Conservation (phyloP, 1,139 yeast genomes). For the Candida tunisiensis region DNA sequence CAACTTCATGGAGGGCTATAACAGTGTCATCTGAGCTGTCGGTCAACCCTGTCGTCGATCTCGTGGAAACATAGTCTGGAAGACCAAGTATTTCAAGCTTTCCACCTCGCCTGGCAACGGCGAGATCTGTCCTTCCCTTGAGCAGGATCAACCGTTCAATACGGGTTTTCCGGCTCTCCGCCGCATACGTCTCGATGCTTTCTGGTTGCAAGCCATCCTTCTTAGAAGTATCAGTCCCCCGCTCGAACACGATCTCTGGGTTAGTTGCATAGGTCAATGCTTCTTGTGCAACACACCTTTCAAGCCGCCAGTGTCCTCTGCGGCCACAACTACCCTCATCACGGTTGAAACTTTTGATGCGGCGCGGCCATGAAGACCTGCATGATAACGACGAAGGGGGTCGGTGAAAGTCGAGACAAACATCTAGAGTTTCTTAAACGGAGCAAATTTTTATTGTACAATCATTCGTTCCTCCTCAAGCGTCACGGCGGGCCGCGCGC, state of each 20-base stretch:
- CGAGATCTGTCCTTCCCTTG: conserved; percentile 2
- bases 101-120: conserved; percentile 12
- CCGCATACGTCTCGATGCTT: conserved; percentile 9
- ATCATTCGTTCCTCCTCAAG: background rate
- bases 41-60: conserved; percentile 5
- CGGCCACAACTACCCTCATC: background rate
- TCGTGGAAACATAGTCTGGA: conserved; percentile 2
- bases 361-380: background rate
- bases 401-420: background rate
- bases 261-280: background rate
- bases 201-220: conserved; percentile 13
- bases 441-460: background rate
- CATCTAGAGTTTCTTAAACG: background rate
- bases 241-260: conserved; percentile 12
- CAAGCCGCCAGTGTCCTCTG: background rate
- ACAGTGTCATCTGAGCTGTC: conserved; percentile 1
- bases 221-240: conserved; percentile 16
- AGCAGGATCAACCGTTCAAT: conserved; percentile 11
- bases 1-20: conserved; percentile 5
- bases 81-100: conserved; percentile 6
- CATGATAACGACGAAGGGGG: background rate
- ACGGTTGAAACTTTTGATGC: background rate
- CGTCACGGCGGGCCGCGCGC: no score
- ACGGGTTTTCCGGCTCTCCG: conserved; percentile 12
- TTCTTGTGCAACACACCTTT: conserved; percentile 10